Evolutionary conservation across 176 grass and related monocot genomes (phyloP).

Genomic region (Triticum dicoccoides): DNA sequence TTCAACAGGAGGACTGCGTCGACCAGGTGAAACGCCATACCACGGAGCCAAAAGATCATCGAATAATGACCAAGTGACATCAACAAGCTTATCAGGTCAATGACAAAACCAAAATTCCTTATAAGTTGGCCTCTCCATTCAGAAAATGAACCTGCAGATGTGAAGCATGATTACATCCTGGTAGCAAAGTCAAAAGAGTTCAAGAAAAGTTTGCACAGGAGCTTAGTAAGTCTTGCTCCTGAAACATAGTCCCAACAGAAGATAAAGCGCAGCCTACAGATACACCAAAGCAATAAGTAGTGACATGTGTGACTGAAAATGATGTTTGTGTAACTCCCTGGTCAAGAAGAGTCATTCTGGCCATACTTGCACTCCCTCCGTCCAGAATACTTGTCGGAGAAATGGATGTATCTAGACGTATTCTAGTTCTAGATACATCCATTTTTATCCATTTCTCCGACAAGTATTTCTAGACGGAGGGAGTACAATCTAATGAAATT

Average conservation of each 20-base stretch:
- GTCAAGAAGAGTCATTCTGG: neutral
- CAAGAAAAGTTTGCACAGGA: neutral
- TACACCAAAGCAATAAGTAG: slow-evolving; percentile 22
- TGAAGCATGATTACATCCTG: slow-evolving; percentile 11
- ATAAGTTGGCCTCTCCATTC: slow-evolving; percentile 81
- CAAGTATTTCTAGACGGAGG: too few relatives aligned
- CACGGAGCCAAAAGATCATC: slow-evolving; percentile 91
- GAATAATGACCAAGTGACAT: slow-evolving; percentile 90
- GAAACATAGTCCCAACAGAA: slow-evolving; percentile 2
- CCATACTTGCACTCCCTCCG: neutral
- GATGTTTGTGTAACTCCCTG: neutral
- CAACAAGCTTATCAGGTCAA: slow-evolving; percentile 70
- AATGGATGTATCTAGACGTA: too few relatives aligned
- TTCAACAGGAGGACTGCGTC: slow-evolving; percentile 91
- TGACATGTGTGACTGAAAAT: slow-evolving; percentile 20
- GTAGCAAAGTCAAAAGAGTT: slow-evolving; percentile 10
- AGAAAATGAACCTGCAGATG: slow-evolving; percentile 76
- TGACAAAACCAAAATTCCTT: slow-evolving; percentile 84
- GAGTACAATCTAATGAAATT: neutral
- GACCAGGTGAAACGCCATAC: slow-evolving; percentile 92
- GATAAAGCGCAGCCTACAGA: slow-evolving; percentile 13
- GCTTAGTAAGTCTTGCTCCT: neutral
- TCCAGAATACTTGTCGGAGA: too few relatives aligned
- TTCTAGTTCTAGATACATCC: too few relatives aligned
- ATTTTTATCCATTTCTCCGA: too few relatives aligned